Percentiles rank a stretch among this genome's conserved stretches.
Evolutionary conservation across 345 rosid species (phyloP).

Genomic region (Gossypium thurberi): DNA sequence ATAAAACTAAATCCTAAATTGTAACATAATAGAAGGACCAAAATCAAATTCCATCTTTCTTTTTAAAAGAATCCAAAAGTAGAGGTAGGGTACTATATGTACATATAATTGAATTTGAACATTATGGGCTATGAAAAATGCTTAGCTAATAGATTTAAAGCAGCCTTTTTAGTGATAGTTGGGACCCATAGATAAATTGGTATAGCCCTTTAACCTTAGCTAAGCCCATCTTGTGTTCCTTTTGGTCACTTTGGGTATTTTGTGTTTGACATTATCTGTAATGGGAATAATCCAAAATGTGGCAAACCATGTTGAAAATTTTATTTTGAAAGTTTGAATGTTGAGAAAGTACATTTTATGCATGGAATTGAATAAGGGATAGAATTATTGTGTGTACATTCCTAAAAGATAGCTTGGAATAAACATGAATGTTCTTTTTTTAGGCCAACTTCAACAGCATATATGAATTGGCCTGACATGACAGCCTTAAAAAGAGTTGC

Average conservation of each 20-base stretch:
- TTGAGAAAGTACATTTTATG: neutral
- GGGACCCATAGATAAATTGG: neutral
- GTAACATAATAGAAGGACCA: neutral
- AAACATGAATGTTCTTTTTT: neutral
- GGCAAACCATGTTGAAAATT: neutral
- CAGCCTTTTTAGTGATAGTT: neutral
- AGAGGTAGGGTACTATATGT: neutral
- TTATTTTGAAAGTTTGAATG: neutral
- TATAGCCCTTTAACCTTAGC: neutral
- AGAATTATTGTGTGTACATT: neutral
- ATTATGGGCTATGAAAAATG: neutral
- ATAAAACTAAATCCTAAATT: neutral
- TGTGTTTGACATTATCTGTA: neutral
- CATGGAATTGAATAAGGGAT: neutral
- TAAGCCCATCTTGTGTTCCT: neutral
- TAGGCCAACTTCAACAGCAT: neutral
- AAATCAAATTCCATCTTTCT: neutral
- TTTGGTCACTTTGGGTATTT: neutral
- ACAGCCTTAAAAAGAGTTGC: neutral
- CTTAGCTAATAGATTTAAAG: neutral
- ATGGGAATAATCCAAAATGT: neutral
- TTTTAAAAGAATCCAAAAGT: neutral
- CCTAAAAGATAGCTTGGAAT: neutral
- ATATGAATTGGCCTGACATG: neutral
- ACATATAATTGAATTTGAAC: neutral